Evolutionary conservation across 352 stramenopile species (phyloP).

Genomic region (Globisporangium perplexum): DNA sequence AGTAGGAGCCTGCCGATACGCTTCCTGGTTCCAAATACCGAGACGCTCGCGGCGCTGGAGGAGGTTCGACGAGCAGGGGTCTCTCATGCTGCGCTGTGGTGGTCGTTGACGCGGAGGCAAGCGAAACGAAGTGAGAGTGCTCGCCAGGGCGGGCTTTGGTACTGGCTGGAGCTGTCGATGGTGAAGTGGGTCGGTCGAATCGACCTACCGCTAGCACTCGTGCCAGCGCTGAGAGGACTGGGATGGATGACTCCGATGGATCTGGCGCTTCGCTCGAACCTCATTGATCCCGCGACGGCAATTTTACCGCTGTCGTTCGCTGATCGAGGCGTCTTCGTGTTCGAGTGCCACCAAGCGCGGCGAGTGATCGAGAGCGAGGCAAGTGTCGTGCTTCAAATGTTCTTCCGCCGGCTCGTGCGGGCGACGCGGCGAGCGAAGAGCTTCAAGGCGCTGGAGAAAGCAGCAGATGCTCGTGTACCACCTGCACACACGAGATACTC

Average conservation of each 20-base stretch:
- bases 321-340: slow-evolving; percentile 34
- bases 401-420: slow-evolving; percentile 14
- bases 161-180: slow-evolving; percentile 38
- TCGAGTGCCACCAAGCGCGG: slow-evolving; percentile 25
- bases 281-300: slow-evolving; percentile 18
- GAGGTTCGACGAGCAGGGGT: slow-evolving; percentile 17
- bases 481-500: slow-evolving; percentile 2
- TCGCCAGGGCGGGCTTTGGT: slow-evolving; percentile 24
- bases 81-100: slow-evolving; percentile 25
- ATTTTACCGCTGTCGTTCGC: slow-evolving; percentile 22
- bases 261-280: slow-evolving; percentile 12
- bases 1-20: slow-evolving; percentile 21
- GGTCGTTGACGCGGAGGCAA: slow-evolving; percentile 19
- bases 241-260: slow-evolving; percentile 30
- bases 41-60: slow-evolving; percentile 19
- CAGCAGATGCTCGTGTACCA: no score
- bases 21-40: slow-evolving; percentile 23
- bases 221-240: slow-evolving; percentile 10
- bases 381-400: slow-evolving; percentile 29
- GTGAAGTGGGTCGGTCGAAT: slow-evolving; percentile 22
- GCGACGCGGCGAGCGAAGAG: slow-evolving; percentile 1
- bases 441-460: background rate
- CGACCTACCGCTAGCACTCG: background rate
- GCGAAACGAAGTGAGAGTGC: slow-evolving; percentile 14
- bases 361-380: slow-evolving; percentile 25